Percentiles rank a stretch among this genome's conserved stretches.
phyloP scores from a whole-genome alignment of 345 rosid genomes.

The Excoecaria cochinchinensis region DNA sequence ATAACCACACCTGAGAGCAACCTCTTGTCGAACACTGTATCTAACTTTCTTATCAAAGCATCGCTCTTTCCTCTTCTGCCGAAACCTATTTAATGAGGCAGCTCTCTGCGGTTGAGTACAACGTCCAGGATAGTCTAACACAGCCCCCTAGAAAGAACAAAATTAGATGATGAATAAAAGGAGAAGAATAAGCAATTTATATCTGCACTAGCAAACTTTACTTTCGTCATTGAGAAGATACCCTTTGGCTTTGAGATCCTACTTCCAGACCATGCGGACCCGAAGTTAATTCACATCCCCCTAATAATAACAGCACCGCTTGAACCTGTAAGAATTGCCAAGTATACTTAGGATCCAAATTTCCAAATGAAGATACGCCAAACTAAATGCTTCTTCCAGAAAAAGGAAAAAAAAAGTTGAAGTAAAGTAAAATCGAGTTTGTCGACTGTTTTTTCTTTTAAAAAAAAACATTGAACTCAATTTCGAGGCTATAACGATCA shows the following conservation, averaged over 20 bases:
- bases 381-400: neutral
- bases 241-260: conserved; percentile 56
- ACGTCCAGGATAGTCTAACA: conserved; percentile 54
- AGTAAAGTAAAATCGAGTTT: neutral
- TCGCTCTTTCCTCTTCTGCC: conserved; percentile 91
- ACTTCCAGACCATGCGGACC: conserved; percentile 57
- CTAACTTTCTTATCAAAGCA: conserved; percentile 93
- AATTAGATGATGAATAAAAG: neutral
- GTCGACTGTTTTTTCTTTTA: neutral
- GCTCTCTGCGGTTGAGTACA: conserved; percentile 82
- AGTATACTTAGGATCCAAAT: neutral
- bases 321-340: conserved; percentile 50
- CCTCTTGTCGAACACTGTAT: conserved; percentile 95
- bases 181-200: conserved; percentile 3
- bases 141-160: conserved; percentile 38
- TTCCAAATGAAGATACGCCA: neutral
- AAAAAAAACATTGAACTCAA: neutral
- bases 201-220: neutral
- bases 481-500: neutral
- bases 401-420: neutral
- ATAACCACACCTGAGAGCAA: conserved; percentile 70
- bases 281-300: conserved; percentile 73
- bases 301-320: conserved; percentile 69
- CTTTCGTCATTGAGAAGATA: conserved; percentile 20
- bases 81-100: conserved; percentile 79